Evolutionary conservation across 345 rosid genomes (phyloP).

Genomic region (Triadica sebifera): DNA sequence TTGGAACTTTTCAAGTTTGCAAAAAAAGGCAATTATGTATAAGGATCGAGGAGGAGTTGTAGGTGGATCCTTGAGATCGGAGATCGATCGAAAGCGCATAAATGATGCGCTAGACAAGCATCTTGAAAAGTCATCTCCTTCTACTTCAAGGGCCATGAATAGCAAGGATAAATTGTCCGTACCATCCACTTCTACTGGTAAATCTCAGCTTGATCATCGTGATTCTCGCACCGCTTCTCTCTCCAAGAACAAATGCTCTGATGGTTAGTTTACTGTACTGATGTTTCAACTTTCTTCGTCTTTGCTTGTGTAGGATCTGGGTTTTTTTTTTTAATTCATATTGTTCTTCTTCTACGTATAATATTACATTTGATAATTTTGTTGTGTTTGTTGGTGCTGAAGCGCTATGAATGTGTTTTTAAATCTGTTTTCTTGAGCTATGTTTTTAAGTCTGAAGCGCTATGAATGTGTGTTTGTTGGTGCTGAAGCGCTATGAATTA

Average conservation of each 20-base stretch:
- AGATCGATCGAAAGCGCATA: conserved; percentile 86
- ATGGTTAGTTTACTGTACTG: conserved; percentile 41
- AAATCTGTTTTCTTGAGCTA: background rate
- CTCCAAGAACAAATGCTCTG: conserved; percentile 57
- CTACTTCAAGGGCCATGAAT: conserved; percentile 65
- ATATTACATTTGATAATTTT: background rate
- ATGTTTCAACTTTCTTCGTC: background rate
- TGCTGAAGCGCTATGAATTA: background rate
- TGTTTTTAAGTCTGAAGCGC: background rate
- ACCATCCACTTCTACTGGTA: conserved; percentile 72
- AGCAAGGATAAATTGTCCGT: conserved; percentile 59
- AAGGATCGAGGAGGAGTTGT: conserved; percentile 67
- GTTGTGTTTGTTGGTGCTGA: too few relatives aligned
- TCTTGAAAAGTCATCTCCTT: conserved; percentile 83
- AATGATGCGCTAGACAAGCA: conserved; percentile 90
- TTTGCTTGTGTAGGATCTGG: background rate
- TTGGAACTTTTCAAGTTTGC: background rate
- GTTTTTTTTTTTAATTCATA: background rate
- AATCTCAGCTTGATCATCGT: conserved; percentile 64
- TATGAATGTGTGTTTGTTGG: too few relatives aligned
- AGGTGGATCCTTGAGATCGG: conserved; percentile 70
- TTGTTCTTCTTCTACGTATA: background rate
- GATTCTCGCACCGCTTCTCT: conserved; percentile 51
- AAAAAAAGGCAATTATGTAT: conserved; percentile 47
- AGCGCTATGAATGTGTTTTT: background rate